phyloP scores from a whole-genome alignment of 2,329 filamentous ascomycete species.

The Sporothrix phasma region DNA sequence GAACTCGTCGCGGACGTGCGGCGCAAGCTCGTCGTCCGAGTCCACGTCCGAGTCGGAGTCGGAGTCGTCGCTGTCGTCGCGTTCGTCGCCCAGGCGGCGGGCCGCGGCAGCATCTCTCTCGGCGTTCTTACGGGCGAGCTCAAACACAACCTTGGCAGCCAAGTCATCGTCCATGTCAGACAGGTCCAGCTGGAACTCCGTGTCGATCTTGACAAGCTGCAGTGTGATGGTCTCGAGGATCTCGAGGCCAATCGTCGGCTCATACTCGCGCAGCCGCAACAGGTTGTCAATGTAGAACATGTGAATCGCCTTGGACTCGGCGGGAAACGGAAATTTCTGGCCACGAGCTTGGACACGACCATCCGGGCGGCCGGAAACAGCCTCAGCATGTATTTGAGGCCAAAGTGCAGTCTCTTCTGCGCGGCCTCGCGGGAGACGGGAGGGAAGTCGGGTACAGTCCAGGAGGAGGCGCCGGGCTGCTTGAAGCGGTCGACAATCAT shows the following conservation, averaged over 20 bases:
- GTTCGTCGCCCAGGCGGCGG: not conserved
- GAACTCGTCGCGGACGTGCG: slow-evolving; percentile 23
- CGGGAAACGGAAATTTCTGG: slow-evolving; percentile 65
- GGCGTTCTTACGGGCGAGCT: slow-evolving; percentile 26
- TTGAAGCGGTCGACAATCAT: slow-evolving; percentile 76
- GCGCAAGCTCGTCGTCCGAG: not conserved
- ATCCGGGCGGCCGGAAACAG: slow-evolving; percentile 72
- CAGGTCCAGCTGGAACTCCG: slow-evolving; percentile 86
- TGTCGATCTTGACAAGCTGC: slow-evolving; percentile 84
- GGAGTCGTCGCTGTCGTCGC: slow-evolving; percentile 28
- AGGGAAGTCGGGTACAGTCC: slow-evolving; percentile 43
- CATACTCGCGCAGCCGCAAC: slow-evolving; percentile 65
- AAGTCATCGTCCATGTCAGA: slow-evolving; percentile 88
- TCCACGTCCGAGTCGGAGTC: slow-evolving; percentile 24
- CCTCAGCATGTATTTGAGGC: slow-evolving; percentile 64
- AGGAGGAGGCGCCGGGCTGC: slow-evolving; percentile 37
- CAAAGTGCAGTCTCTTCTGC: slow-evolving; percentile 64
- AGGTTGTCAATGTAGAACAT: slow-evolving; percentile 83
- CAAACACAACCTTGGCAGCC: slow-evolving; percentile 60
- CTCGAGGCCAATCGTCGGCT: slow-evolving; percentile 66
- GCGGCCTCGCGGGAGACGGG: slow-evolving; percentile 54
- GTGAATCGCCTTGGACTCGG: slow-evolving; percentile 68
- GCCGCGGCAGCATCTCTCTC: not conserved
- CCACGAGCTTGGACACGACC: slow-evolving; percentile 57
- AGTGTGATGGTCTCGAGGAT: slow-evolving; percentile 77